Evolutionary conservation across 495 filamentous ascomycete species (phyloP).

Genomic region (Aspergillus taichungensis): DNA sequence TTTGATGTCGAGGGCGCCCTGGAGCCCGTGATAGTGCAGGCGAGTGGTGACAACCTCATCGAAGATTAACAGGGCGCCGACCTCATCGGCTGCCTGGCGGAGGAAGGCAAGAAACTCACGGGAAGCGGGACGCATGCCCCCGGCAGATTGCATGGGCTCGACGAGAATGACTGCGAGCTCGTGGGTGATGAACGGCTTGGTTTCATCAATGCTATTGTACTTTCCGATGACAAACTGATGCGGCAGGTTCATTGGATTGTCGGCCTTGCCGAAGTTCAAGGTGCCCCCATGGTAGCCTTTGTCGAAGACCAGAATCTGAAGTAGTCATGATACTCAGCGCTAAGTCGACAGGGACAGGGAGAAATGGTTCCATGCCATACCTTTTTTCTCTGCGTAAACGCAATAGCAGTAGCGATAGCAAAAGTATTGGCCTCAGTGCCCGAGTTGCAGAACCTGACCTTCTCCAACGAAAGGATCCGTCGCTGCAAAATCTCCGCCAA

Average conservation of each 20-base stretch:
- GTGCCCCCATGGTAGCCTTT: slow-evolving; percentile 48
- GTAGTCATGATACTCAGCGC: background rate
- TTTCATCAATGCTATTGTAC: slow-evolving; percentile 36
- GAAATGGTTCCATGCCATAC: slow-evolving; percentile 9
- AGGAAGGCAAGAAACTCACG: slow-evolving; percentile 37
- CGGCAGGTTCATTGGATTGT: slow-evolving; percentile 16
- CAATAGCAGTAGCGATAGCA: slow-evolving; percentile 25
- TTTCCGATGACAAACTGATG: slow-evolving; percentile 27
- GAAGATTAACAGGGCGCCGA: slow-evolving; percentile 46
- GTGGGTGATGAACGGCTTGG: slow-evolving; percentile 2
- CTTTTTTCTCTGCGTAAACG: slow-evolving; percentile 27
- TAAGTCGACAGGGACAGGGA: background rate
- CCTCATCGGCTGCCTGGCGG: slow-evolving; percentile 21
- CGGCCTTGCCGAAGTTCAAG: slow-evolving; percentile 6
- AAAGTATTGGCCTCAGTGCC: slow-evolving; percentile 47
- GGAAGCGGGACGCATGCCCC: slow-evolving; percentile 39
- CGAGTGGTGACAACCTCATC: slow-evolving; percentile 61
- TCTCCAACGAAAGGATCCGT: slow-evolving; percentile 20
- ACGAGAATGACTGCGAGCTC: slow-evolving; percentile 48
- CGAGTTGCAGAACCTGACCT: slow-evolving; percentile 42
- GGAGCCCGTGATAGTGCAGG: slow-evolving; percentile 39
- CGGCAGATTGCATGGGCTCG: slow-evolving; percentile 50
- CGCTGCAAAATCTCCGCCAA: slow-evolving; percentile 14
- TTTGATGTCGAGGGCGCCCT: slow-evolving; percentile 27
- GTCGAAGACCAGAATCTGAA: slow-evolving; percentile 30